Conservation (phyloP, 352 stramenopile genomes). For the Lagenidium giganteum region DNA sequence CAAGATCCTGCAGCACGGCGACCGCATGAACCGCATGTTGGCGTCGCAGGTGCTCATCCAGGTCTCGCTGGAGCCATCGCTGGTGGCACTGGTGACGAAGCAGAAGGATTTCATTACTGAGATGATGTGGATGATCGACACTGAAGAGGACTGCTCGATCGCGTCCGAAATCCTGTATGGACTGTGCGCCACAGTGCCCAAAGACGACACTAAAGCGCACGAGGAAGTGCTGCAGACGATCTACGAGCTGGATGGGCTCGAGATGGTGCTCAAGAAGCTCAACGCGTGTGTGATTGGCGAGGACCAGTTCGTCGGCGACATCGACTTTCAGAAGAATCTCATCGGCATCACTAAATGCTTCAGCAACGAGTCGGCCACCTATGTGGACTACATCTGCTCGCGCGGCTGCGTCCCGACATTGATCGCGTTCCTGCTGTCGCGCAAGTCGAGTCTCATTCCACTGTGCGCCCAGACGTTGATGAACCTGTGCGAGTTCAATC, state of each 20-base stretch:
- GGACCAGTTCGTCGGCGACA: constrained; percentile 69
- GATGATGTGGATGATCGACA: constrained; percentile 67
- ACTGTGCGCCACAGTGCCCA: constrained; percentile 46
- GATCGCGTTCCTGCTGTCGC: constrained; percentile 63
- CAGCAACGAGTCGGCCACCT: constrained; percentile 44
- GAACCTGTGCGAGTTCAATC: constrained; percentile 74
- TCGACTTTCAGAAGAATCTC: constrained; percentile 75
- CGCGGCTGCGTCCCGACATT: constrained; percentile 42
- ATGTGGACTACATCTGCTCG: constrained; percentile 58
- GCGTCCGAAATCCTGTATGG: constrained; percentile 70
- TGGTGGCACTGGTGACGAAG: constrained; percentile 44
- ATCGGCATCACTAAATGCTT: constrained; percentile 76
- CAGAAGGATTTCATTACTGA: constrained; percentile 64
- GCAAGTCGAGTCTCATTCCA: constrained; percentile 59
- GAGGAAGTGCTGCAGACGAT: constrained; percentile 47
- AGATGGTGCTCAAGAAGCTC: constrained; percentile 62
- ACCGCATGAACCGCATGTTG: constrained; percentile 64
- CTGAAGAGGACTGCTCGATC: constrained; percentile 63
- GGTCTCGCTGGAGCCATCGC: constrained; percentile 48
- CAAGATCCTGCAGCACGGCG: constrained; percentile 44
- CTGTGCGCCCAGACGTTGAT: constrained; percentile 66
- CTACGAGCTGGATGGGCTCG: constrained; percentile 54
- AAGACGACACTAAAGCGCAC: constrained; percentile 20
- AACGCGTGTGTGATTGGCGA: constrained; percentile 60
- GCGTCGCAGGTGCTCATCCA: constrained; percentile 67